phyloP scores from a whole-genome alignment of 2,329 filamentous ascomycete species.

The Microdochium paspali region DNA sequence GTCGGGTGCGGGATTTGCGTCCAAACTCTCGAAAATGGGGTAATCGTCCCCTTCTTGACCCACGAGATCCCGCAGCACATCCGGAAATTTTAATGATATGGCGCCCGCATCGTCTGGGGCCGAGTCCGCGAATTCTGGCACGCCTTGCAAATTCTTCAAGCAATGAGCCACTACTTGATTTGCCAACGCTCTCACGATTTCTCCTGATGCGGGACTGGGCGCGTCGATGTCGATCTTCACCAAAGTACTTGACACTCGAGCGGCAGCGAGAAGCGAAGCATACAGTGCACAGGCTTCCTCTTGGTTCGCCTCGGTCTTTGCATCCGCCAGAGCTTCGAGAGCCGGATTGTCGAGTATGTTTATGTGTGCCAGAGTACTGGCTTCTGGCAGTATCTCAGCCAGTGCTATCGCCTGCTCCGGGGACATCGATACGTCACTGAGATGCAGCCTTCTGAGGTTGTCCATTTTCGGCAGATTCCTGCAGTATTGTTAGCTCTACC shows the following conservation, averaged over 20 bases:
- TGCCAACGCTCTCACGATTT: conserved; percentile 83
- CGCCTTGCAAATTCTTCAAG: conserved; percentile 78
- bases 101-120: conserved; percentile 15
- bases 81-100: conserved; percentile 48
- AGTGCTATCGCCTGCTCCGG: conserved; percentile 85
- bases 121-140: conserved; percentile 38
- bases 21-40: conserved; percentile 37
- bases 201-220: conserved; percentile 70
- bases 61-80: conserved; percentile 79
- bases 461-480: conserved; percentile 72
- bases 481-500: not conserved
- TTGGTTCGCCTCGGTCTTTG: conserved; percentile 68
- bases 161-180: conserved; percentile 95
- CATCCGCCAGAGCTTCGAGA: conserved; percentile 60
- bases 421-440: conserved; percentile 74
- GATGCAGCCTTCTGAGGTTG: conserved; percentile 72
- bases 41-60: conserved; percentile 48
- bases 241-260: conserved; percentile 72
- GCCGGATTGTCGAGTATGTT: conserved; percentile 76
- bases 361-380: conserved; percentile 71
- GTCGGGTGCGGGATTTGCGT: conserved; percentile 65
- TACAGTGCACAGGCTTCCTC: conserved; percentile 93
- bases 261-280: conserved; percentile 81
- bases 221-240: conserved; percentile 90
- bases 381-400: conserved; percentile 83